A percentile compares a stretch with the other conserved stretches of the same genome.
Evolutionary conservation across 2,329 filamentous ascomycete species (phyloP).

Genomic region (Neonectria neomacrospora): DNA sequence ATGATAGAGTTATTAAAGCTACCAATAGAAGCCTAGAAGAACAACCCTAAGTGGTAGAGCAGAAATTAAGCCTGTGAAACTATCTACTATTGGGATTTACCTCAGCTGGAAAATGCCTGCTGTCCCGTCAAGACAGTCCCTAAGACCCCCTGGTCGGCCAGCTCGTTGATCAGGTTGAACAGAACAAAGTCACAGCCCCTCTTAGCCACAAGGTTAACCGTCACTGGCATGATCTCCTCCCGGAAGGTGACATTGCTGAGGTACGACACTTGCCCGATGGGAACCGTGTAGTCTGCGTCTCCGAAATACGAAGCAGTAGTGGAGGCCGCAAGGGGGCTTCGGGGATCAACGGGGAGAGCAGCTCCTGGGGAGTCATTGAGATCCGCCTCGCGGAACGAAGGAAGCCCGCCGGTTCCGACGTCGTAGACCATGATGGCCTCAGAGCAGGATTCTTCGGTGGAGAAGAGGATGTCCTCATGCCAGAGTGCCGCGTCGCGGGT

Average conservation of each 20-base stretch:
- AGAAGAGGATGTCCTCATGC: neutral
- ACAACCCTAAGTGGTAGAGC: too few species aligned
- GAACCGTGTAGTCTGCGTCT: neutral
- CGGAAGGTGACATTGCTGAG: neutral
- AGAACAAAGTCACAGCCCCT: constrained; percentile 1
- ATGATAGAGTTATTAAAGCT: too few species aligned
- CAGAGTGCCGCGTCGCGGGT: neutral
- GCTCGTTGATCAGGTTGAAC: constrained; percentile 1
- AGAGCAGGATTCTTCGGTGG: neutral
- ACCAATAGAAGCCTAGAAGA: too few species aligned
- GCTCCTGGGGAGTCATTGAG: neutral
- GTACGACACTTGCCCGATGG: neutral
- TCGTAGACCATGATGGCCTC: constrained; percentile 1
- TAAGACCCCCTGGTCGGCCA: neutral
- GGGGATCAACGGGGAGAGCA: neutral
- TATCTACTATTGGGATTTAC: neutral
- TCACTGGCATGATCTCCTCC: constrained; percentile 2
- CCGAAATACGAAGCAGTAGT: neutral
- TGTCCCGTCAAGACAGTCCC: neutral
- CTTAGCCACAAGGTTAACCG: constrained; percentile 3
- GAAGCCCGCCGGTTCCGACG: neutral
- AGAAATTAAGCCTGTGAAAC: neutral
- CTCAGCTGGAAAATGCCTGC: neutral
- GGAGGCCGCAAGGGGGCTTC: neutral
- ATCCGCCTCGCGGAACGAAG: constrained; percentile 1